These are phyloP conservation scores for Colletotrichum sp. DNA, from an alignment of 2,329 filamentous ascomycete genomes.

Conservation along the genomic window DNA sequence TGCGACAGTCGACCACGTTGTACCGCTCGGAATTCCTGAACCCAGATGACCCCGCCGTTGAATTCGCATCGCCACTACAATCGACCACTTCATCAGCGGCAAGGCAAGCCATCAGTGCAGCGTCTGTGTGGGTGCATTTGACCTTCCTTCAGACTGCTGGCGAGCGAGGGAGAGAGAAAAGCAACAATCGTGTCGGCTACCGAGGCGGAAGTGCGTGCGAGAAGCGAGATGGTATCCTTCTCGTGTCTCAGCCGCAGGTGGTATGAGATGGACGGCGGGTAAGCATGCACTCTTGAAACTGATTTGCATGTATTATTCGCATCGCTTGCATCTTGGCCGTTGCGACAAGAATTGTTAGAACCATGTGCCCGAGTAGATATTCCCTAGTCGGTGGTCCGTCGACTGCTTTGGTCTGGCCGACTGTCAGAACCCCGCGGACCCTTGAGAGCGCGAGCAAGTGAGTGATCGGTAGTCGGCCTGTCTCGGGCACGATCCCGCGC, in stretches of 20 bases:
- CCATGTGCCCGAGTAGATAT: background rate
- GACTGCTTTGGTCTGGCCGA: background rate
- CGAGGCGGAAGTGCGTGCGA: background rate
- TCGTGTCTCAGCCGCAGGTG: constrained; percentile 1
- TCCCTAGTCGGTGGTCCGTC: background rate
- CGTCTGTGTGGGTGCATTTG: constrained; percentile 10
- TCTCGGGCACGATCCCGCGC: background rate
- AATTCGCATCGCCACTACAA: background rate
- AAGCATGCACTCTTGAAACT: background rate
- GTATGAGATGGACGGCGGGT: background rate
- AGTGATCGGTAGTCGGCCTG: background rate
- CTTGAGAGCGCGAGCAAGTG: background rate
- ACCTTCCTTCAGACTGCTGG: background rate
- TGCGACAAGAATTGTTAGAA: background rate
- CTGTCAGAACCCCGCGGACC: background rate
- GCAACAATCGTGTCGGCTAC: background rate
- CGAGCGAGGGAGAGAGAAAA: background rate
- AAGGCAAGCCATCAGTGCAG: background rate
- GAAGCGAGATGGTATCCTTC: constrained; percentile 3
- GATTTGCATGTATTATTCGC: background rate
- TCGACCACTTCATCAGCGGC: background rate
- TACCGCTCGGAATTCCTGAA: background rate
- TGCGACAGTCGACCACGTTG: background rate
- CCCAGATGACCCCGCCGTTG: background rate
- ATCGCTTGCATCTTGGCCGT: background rate